A percentile compares a stretch with the other conserved stretches of the same genome.
Conservation (phyloP, 352 stramenopile species). For the Globisporangium takayamanum region DNA sequence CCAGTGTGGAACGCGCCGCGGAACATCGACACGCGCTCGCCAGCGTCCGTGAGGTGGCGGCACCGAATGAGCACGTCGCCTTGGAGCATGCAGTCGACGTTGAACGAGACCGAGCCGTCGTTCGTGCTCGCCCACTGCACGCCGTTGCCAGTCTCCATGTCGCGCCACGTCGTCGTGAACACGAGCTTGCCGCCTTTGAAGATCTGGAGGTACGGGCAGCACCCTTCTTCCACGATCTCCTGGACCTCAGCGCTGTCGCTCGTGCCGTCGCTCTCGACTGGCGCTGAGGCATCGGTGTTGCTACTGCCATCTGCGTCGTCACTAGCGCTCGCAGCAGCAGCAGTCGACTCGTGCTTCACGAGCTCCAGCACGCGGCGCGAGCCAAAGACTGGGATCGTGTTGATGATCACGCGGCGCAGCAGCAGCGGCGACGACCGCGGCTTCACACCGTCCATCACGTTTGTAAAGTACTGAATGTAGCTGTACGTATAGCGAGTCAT, state of each 20-base stretch:
- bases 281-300: conserved; percentile 19
- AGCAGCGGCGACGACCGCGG: conserved; percentile 91
- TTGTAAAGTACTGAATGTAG: conserved; percentile 97
- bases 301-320: background rate
- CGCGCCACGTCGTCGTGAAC: conserved; percentile 90
- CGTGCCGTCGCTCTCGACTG: background rate
- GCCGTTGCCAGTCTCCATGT: conserved; percentile 81
- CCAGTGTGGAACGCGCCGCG: conserved; percentile 97
- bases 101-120: conserved; percentile 91
- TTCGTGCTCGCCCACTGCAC: conserved; percentile 88
- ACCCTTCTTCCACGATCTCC: conserved; percentile 83
- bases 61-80: conserved; percentile 96
- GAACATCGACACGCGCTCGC: conserved; percentile 95
- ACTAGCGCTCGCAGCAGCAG: conserved; percentile 19
- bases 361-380: conserved; percentile 51
- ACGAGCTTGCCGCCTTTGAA: conserved; percentile 96
- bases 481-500: conserved; percentile 12
- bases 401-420: conserved; percentile 95
- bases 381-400: conserved; percentile 88
- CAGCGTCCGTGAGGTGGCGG: conserved; percentile 89
- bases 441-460: conserved; percentile 95
- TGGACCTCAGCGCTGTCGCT: conserved; percentile 33
- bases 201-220: conserved; percentile 96
- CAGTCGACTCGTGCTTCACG: conserved; percentile 30
- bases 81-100: conserved; percentile 95